Conservation (phyloP, 257 asterid genomes). For the Perilla frutescens region DNA sequence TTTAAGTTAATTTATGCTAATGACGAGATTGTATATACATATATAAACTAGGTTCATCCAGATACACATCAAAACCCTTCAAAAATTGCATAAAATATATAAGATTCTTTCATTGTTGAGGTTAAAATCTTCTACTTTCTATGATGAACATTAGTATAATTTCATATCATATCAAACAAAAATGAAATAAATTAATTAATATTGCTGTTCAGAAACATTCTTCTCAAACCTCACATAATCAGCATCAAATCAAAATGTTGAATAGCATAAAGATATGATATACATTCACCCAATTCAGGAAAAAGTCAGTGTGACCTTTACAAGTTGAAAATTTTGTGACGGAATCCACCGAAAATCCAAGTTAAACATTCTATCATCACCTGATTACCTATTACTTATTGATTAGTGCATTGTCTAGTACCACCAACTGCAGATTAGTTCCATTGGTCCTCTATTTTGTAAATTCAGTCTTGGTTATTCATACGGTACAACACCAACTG, state of each 20-base stretch:
- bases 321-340: constrained; percentile 10
- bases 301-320: constrained; percentile 6
- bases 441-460: constrained; percentile 3
- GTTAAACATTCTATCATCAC: constrained; percentile 1
- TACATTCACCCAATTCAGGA: constrained; percentile 8
- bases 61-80: too few relatives aligned
- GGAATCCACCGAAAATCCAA: not conserved
- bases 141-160: too few relatives aligned
- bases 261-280: not conserved
- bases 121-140: too few relatives aligned
- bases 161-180: not conserved
- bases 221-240: not conserved
- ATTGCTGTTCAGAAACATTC: not conserved
- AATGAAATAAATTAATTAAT: not conserved
- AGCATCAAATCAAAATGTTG: not conserved
- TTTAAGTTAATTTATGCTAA: too few relatives aligned
- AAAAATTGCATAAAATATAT: too few relatives aligned
- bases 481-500: not conserved
- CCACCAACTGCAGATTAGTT: not conserved
- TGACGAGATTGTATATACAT: too few relatives aligned
- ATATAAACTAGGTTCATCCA: too few relatives aligned
- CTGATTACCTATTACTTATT: not conserved
- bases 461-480: not conserved
- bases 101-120: too few relatives aligned
- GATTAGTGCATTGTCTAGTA: too few relatives aligned